These are phyloP conservation scores for Clonostachys solani DNA, from an alignment of 2,329 filamentous ascomycete species.

Conservation along the genomic window DNA sequence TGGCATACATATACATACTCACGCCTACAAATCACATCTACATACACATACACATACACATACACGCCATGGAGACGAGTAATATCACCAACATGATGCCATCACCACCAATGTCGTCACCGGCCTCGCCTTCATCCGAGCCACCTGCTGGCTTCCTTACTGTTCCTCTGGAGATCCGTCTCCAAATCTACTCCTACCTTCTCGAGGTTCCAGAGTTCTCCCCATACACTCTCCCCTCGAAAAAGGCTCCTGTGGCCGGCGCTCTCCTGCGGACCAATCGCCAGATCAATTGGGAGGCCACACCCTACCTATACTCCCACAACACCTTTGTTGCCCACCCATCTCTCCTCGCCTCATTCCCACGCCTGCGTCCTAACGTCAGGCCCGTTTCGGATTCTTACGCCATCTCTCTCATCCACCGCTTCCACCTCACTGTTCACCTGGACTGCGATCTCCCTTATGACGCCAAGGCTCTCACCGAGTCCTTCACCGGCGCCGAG, in stretches of 20 bases:
- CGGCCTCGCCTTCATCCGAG: too few species aligned
- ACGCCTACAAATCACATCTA: too few species aligned
- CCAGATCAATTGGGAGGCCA: constrained; percentile 34
- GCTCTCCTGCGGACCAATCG: constrained; percentile 32
- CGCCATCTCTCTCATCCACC: constrained; percentile 24
- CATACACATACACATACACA: too few species aligned
- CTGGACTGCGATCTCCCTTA: constrained; percentile 33
- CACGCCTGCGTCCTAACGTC: constrained; percentile 27
- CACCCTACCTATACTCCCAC: constrained; percentile 31
- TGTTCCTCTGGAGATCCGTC: constrained; percentile 39
- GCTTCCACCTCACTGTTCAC: constrained; percentile 31
- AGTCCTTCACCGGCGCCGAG: constrained; percentile 27
- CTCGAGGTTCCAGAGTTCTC: constrained; percentile 23
- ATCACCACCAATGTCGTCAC: too few species aligned
- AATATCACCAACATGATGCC: too few species aligned
- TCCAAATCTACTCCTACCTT: constrained; percentile 39
- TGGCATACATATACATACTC: too few species aligned
- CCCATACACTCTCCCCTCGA: constrained; percentile 7
- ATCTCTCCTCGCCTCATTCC: constrained; percentile 31
- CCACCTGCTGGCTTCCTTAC: constrained; percentile 21
- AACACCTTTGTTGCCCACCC: constrained; percentile 40
- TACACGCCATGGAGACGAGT: too few species aligned
- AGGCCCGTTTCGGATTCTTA: constrained; percentile 20
- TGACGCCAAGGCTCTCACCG: constrained; percentile 17
- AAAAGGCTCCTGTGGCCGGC: neutral